Conservation (phyloP, 495 filamentous ascomycete species). For the Penicillium manginii region DNA sequence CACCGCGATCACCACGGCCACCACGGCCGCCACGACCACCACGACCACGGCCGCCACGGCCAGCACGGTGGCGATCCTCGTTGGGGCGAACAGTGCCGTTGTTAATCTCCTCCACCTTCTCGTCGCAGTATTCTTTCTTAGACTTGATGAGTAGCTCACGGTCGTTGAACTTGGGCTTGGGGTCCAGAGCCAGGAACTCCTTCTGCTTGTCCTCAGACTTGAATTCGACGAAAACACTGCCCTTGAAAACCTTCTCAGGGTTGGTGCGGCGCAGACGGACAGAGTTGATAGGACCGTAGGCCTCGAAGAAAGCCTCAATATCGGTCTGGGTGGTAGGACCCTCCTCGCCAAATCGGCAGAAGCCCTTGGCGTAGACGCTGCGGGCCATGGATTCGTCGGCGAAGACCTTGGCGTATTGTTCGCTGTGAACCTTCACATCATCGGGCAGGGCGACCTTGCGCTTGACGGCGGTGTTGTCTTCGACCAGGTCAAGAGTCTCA, state of each 20-base stretch:
- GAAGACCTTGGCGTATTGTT: constrained; percentile 54
- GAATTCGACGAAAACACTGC: constrained; percentile 94
- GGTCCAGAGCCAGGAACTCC: constrained; percentile 74
- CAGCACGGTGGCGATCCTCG: constrained; percentile 36
- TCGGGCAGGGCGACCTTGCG: constrained; percentile 70
- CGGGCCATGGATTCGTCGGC: constrained; percentile 62
- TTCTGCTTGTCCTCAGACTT: constrained; percentile 70
- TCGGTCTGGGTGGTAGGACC: constrained; percentile 80
- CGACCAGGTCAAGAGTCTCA: constrained; percentile 67
- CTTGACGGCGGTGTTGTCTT: constrained; percentile 68
- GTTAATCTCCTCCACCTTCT: constrained; percentile 76
- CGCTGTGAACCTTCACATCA: constrained; percentile 43
- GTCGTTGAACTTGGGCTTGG: constrained; percentile 82
- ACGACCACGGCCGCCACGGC: constrained; percentile 36
- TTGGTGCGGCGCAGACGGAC: constrained; percentile 80
- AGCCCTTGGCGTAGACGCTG: constrained; percentile 82
- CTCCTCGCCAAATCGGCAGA: constrained; percentile 90
- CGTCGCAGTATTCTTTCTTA: constrained; percentile 84
- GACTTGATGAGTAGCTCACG: constrained; percentile 73
- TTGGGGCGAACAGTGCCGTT: constrained; percentile 68
- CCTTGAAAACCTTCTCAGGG: constrained; percentile 76
- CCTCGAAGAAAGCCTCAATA: constrained; percentile 87
- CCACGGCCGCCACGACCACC: constrained; percentile 28
- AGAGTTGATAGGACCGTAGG: constrained; percentile 76
- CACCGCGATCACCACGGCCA: constrained; percentile 34